phyloP scores from a whole-genome alignment of 2,329 filamentous ascomycete species.

The Chaetomiaceae sp. region DNA sequence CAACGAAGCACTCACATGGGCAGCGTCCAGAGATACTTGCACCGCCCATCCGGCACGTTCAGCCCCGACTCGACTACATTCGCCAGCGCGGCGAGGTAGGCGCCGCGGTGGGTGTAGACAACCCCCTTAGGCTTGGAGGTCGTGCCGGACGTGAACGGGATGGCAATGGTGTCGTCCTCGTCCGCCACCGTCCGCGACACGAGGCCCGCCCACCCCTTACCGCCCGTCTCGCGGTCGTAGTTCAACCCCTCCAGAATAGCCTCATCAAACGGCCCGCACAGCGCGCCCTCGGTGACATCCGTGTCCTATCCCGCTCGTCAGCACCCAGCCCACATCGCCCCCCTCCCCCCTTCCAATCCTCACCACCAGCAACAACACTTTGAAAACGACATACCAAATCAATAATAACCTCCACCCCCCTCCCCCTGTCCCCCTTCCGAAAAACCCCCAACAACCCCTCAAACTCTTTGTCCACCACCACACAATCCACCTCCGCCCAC shows the following conservation, averaged over 20 bases:
- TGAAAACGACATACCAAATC: slow-evolving; percentile 49
- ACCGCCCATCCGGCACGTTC: slow-evolving; percentile 62
- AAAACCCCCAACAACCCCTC: slow-evolving; percentile 62
- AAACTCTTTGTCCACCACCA: slow-evolving; percentile 84
- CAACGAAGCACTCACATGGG: slow-evolving; percentile 65
- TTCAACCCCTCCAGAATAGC: slow-evolving; percentile 74
- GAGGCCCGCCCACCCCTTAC: slow-evolving; percentile 70
- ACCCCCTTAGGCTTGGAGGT: slow-evolving; percentile 91
- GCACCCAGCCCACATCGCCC: neutral
- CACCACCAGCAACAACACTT: neutral
- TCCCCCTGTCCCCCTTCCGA: slow-evolving; percentile 50
- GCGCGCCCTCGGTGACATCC: slow-evolving; percentile 65
- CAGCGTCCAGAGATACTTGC: slow-evolving; percentile 84
- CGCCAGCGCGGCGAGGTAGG: slow-evolving; percentile 75
- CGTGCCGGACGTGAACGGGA: slow-evolving; percentile 92
- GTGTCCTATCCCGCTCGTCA: slow-evolving; percentile 55
- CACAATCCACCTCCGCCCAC: slow-evolving; percentile 77
- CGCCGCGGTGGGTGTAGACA: slow-evolving; percentile 81
- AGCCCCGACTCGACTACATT: slow-evolving; percentile 87
- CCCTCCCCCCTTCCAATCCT: neutral
- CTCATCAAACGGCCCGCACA: slow-evolving; percentile 74
- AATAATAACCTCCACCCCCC: slow-evolving; percentile 63
- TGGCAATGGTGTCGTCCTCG: slow-evolving; percentile 76
- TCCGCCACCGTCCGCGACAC: slow-evolving; percentile 57
- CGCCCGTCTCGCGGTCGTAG: slow-evolving; percentile 60